A percentile compares a stretch with the other conserved stretches of the same genome.
Conservation (phyloP, 2,329 filamentous ascomycete genomes). For the Xylariaceae sp. region DNA sequence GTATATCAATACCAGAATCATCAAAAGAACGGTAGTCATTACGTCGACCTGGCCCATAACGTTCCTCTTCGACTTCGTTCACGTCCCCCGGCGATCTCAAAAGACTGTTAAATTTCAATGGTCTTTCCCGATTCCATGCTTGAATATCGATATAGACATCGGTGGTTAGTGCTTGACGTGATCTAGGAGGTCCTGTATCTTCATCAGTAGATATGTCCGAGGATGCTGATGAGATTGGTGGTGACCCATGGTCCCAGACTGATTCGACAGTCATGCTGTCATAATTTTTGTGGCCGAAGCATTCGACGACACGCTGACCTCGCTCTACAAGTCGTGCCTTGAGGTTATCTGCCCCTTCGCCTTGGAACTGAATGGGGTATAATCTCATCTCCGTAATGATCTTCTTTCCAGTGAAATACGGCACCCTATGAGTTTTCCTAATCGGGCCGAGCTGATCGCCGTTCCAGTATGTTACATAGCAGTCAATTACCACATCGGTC, state of each 20-base stretch:
- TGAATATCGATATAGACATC: too few species aligned
- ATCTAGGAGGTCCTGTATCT: too few species aligned
- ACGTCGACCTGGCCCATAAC: background rate
- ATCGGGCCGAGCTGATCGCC: conserved; percentile 1
- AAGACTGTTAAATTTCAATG: too few species aligned
- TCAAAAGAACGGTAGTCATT: background rate
- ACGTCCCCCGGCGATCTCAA: too few species aligned
- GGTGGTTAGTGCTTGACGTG: too few species aligned
- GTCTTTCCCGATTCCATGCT: too few species aligned
- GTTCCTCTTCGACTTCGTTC: background rate
- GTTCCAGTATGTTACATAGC: background rate
- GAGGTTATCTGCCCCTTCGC: background rate
- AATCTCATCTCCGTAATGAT: conserved; percentile 1
- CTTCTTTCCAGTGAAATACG: conserved; percentile 5
- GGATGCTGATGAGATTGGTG: too few species aligned
- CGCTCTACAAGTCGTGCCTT: background rate
- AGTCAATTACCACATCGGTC: conserved; percentile 6
- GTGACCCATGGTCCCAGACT: background rate
- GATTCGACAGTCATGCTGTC: background rate
- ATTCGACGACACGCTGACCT: background rate
- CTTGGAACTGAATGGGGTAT: conserved; percentile 6
- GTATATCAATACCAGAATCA: background rate
- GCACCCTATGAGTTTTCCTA: conserved; percentile 1
- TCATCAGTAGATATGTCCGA: too few species aligned
- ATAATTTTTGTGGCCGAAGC: conserved; percentile 4